Evolutionary conservation across 139 green algal genomes (phyloP).

Genomic region (Tetratostichococcus sp.): DNA sequence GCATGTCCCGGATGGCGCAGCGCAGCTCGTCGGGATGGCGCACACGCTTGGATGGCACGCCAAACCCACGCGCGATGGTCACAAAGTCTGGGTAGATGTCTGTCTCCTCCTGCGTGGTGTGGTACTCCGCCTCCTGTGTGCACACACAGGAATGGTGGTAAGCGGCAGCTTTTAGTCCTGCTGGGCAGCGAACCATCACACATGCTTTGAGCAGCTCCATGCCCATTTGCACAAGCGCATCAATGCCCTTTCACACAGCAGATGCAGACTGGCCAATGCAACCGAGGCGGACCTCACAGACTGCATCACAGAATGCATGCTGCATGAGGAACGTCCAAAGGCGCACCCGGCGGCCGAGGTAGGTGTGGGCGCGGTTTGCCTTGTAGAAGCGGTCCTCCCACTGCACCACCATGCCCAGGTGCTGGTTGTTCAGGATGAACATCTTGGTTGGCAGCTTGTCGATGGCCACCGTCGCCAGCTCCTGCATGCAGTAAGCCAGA

Average conservation of each 20-base stretch:
- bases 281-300: no score
- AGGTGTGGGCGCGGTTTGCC: constrained; percentile 97
- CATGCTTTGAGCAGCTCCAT: no score
- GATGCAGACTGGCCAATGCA: no score
- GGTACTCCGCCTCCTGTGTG: constrained; percentile 54
- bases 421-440: constrained; percentile 99
- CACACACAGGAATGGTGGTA: no score
- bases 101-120: constrained; percentile 51
- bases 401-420: constrained; percentile 99
- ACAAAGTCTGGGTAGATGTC: constrained; percentile 99
- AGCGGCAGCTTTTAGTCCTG: no score
- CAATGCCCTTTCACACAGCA: no score
- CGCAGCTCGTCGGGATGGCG: constrained; percentile 60
- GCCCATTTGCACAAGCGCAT: no score
- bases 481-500: constrained; percentile 42
- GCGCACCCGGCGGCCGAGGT: constrained; percentile 74
- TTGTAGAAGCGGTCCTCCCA: constrained; percentile 99
- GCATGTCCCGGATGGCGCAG: constrained; percentile 76
- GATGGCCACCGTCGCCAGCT: constrained; percentile 91
- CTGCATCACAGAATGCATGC: no score
- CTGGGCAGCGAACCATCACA: no score
- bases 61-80: constrained; percentile 77
- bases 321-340: no score
- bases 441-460: constrained; percentile 94
- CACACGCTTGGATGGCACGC: constrained; percentile 70